Evolutionary conservation across 208 protist species (phyloP).

Genomic region (Crithidia acanthocephali): DNA sequence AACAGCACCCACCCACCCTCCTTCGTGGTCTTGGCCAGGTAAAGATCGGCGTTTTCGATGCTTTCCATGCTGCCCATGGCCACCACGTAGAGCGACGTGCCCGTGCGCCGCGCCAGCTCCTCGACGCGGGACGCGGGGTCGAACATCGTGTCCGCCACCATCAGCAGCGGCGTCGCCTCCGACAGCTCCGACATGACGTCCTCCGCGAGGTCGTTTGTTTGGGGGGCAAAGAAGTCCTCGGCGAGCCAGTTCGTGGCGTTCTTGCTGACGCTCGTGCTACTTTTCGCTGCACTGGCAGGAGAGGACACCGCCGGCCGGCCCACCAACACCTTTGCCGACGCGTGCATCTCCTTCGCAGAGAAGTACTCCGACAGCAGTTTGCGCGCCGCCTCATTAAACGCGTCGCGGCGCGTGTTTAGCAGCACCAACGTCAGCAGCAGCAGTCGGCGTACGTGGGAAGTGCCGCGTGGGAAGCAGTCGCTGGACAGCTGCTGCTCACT

Average conservation of each 20-base stretch:
- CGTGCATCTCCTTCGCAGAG: constrained; percentile 43
- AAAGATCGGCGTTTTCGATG: constrained; percentile 91
- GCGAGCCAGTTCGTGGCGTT: neutral
- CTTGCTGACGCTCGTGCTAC: neutral
- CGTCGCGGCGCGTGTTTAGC: constrained; percentile 78
- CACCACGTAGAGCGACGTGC: constrained; percentile 69
- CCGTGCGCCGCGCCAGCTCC: constrained; percentile 69
- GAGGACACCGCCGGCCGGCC: neutral
- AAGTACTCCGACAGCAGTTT: constrained; percentile 73
- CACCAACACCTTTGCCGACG: constrained; percentile 2
- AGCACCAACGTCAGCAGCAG: constrained; percentile 72
- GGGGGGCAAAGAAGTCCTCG: constrained; percentile 59
- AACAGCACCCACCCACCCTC: constrained; percentile 97
- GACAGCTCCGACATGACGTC: constrained; percentile 64
- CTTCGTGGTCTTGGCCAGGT: constrained; percentile 83
- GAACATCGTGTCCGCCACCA: constrained; percentile 92
- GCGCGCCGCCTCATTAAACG: constrained; percentile 65
- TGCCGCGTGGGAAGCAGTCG: constrained; percentile 42
- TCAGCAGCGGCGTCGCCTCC: constrained; percentile 77
- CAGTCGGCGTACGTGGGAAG: constrained; percentile 46
- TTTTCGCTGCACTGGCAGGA: neutral
- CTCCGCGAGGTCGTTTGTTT: constrained; percentile 52
- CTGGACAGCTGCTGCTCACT: constrained; percentile 41
- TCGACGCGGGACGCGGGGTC: constrained; percentile 95
- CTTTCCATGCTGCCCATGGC: constrained; percentile 97